These are phyloP conservation scores for Aspergillus alliaceus DNA, from an alignment of 2,329 filamentous ascomycete genomes.

Conservation along the genomic window DNA sequence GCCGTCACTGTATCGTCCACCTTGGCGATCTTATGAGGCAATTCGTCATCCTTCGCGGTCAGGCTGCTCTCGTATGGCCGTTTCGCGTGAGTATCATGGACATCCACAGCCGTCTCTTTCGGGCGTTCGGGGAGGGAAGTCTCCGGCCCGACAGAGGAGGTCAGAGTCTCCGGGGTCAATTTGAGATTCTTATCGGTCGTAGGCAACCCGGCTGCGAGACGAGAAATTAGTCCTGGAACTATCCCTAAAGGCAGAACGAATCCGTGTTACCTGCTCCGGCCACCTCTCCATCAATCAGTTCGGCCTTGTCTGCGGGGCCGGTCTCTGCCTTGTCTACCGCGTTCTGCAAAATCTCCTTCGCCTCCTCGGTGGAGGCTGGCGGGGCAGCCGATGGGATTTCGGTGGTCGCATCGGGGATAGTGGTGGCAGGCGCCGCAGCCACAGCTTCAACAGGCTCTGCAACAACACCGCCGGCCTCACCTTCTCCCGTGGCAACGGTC, in stretches of 20 bases:
- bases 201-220: constrained; percentile 4
- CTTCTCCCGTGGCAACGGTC: constrained; percentile 19
- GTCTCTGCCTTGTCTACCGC: constrained; percentile 11
- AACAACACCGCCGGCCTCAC: constrained; percentile 16
- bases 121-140: constrained; percentile 21
- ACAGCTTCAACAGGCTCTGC: constrained; percentile 13
- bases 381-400: constrained; percentile 10
- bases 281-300: background rate
- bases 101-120: constrained; percentile 18
- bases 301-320: constrained; percentile 1
- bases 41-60: constrained; percentile 31
- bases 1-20: constrained; percentile 23
- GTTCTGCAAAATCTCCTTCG: constrained; percentile 4
- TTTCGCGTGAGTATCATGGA: constrained; percentile 28
- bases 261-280: background rate
- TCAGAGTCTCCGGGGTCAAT: constrained; percentile 5
- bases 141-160: constrained; percentile 9
- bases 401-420: constrained; percentile 19
- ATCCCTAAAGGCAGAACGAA: background rate
- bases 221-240: background rate
- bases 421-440: constrained; percentile 16
- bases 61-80: constrained; percentile 37
- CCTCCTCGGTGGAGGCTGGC: constrained; percentile 6
- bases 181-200: background rate
- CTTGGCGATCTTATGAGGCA: constrained; percentile 38